These are phyloP conservation scores for Epichloe coenophiala DNA, from an alignment of 2,329 filamentous ascomycete species.

Conservation along the genomic window DNA sequence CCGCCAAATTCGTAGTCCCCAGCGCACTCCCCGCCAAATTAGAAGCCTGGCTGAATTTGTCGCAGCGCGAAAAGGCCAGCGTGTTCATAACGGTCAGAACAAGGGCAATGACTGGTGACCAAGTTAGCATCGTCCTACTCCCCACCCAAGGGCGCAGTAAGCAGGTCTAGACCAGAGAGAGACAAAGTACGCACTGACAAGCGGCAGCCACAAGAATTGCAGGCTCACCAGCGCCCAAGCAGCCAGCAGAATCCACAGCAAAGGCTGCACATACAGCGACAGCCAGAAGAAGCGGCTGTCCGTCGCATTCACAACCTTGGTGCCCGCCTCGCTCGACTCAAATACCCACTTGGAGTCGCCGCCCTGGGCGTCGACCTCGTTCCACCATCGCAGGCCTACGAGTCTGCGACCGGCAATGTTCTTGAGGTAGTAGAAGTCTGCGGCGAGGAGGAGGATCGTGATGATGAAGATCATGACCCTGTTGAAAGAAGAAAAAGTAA, in stretches of 20 bases:
- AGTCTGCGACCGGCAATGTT: constrained; percentile 83
- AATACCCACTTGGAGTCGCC: constrained; percentile 81
- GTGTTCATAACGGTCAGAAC: constrained; percentile 49
- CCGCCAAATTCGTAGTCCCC: constrained; percentile 42
- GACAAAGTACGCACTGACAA: constrained; percentile 48
- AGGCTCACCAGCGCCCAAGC: constrained; percentile 59
- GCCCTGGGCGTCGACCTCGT: constrained; percentile 63
- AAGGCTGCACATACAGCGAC: constrained; percentile 68
- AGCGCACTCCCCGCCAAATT: constrained; percentile 53
- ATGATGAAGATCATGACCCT: constrained; percentile 85
- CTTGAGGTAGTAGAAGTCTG: constrained; percentile 90
- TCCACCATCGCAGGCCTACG: constrained; percentile 82
- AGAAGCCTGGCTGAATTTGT: constrained; percentile 72
- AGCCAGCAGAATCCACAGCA: constrained; percentile 63
- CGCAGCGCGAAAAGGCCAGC: constrained; percentile 72
- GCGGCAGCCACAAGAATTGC: constrained; percentile 68
- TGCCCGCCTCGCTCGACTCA: constrained; percentile 63
- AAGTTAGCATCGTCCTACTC: neutral
- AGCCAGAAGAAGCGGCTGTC: constrained; percentile 86
- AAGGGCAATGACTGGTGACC: constrained; percentile 35
- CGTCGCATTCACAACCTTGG: constrained; percentile 57
- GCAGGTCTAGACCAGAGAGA: constrained; percentile 6
- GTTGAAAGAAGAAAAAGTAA: neutral
- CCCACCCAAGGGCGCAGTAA: neutral
- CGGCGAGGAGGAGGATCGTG: constrained; percentile 75